A percentile compares a stretch with the other conserved stretches of the same genome.
These are phyloP conservation scores for Brassica nigra DNA, from an alignment of 345 rosid species.

Conservation along the genomic window DNA sequence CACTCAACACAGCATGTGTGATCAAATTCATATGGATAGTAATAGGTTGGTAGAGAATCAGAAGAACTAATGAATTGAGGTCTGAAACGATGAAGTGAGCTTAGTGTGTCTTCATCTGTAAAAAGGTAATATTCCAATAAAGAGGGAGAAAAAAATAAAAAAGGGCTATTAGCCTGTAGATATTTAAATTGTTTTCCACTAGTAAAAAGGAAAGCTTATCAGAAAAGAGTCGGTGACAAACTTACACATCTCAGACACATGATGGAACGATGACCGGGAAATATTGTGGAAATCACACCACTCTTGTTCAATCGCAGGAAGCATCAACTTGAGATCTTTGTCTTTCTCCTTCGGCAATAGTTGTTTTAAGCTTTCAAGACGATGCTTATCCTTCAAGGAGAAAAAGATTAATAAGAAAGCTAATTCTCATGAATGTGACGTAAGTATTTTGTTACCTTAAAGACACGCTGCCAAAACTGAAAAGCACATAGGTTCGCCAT, in stretches of 20 bases:
- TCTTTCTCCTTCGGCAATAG: conserved; percentile 44
- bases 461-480: conserved; percentile 85
- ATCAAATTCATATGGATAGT: conserved; percentile 59
- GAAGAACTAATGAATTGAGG: conserved; percentile 58
- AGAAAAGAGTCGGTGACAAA: conserved; percentile 24
- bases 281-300: conserved; percentile 90
- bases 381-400: conserved; percentile 68
- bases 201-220: conserved; percentile 5
- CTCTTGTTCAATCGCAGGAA: conserved; percentile 70
- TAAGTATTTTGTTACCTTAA: conserved; percentile 56
- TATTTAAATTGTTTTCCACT: neutral
- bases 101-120: conserved; percentile 79
- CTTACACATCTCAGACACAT: conserved; percentile 80
- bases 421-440: neutral
- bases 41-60: conserved; percentile 61
- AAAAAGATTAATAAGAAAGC: conserved; percentile 30
- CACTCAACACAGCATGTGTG: conserved; percentile 66
- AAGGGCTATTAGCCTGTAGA: neutral
- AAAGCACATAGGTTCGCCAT: conserved; percentile 78
- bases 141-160: conserved; percentile 5
- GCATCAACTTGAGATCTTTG: conserved; percentile 42
- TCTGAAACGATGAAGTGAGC: conserved; percentile 72
- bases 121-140: conserved; percentile 16
- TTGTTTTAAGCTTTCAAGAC: conserved; percentile 63
- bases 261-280: conserved; percentile 66